phyloP scores from a whole-genome alignment of 2,329 filamentous ascomycete species.

The Colletotrichum truncatum region DNA sequence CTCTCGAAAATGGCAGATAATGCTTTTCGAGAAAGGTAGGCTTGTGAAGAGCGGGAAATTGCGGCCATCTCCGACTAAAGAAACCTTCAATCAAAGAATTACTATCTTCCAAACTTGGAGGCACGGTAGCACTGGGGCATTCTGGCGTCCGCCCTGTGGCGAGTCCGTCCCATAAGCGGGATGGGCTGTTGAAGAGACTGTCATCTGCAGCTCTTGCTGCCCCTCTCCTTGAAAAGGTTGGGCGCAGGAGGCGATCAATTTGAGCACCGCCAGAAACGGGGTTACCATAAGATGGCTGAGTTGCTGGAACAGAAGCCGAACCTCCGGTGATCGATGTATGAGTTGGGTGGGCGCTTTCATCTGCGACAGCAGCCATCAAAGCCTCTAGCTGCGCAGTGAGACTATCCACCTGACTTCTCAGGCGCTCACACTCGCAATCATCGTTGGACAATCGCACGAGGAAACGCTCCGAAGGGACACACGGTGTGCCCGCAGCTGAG shows the following conservation, averaged over 20 bases:
- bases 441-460: background rate
- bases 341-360: background rate
- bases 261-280: background rate
- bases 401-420: background rate
- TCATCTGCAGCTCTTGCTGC: background rate
- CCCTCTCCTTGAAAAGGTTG: background rate
- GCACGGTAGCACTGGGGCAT: background rate
- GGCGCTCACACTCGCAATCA: constrained; percentile 1
- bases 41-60: constrained; percentile 35
- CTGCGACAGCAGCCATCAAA: background rate
- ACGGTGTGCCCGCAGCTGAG: background rate
- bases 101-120: background rate
- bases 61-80: constrained; percentile 37
- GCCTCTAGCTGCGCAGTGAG: background rate
- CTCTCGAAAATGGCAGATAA: background rate
- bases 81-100: constrained; percentile 31
- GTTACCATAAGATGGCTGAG: background rate
- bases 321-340: background rate
- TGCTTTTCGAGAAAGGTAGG: constrained; percentile 32
- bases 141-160: background rate
- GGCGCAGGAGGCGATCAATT: background rate
- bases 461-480: constrained; percentile 19
- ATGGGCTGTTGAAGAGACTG: constrained; percentile 25
- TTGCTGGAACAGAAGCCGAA: background rate
- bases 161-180: constrained; percentile 27